Percentiles rank a stretch among this genome's conserved stretches.
phyloP scores from a whole-genome alignment of 768 basidiomycete species.

The Xanthoconium purpureum region DNA sequence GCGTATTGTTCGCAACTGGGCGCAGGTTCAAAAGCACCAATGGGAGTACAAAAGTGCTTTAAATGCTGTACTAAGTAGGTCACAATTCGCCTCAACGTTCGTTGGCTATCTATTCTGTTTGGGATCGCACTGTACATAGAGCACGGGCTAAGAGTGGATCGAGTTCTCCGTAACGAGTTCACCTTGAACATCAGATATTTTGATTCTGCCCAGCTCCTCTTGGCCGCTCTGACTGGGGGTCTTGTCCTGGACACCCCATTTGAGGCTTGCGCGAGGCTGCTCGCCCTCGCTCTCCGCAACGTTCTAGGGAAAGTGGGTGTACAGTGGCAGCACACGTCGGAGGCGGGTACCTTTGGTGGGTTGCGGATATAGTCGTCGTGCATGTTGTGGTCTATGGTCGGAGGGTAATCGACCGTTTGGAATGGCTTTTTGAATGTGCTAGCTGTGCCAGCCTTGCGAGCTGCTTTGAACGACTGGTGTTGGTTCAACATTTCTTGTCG shows the following conservation, averaged over 20 bases:
- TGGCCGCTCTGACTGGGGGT: constrained; percentile 5
- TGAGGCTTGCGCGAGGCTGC: constrained; percentile 8
- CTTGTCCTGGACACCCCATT: constrained; percentile 20
- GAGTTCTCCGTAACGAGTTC: constrained; percentile 20
- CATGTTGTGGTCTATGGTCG: constrained; percentile 31
- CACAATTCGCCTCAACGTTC: constrained; percentile 6
- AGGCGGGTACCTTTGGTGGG: constrained; percentile 26
- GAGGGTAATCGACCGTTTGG: constrained; percentile 26
- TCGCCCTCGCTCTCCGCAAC: background rate
- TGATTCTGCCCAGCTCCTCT: constrained; percentile 16
- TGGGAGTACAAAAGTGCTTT: constrained; percentile 33
- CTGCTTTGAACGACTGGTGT: constrained; percentile 3
- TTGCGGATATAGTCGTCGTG: constrained; percentile 33
- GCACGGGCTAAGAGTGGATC: constrained; percentile 15
- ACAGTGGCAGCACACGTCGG: background rate
- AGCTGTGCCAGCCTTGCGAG: background rate
- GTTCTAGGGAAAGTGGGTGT: constrained; percentile 15
- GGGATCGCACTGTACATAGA: background rate
- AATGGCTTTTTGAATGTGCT: constrained; percentile 28
- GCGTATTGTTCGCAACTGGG: constrained; percentile 79
- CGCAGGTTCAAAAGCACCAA: constrained; percentile 60
- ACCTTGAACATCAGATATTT: constrained; percentile 17
- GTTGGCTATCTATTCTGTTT: constrained; percentile 16
- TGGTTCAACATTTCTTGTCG: background rate
- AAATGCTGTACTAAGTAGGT: constrained; percentile 15